These are phyloP conservation scores for Poteriospumella lacustris DNA, from an alignment of 108 stramenopile genomes.

Conservation along the genomic window DNA sequence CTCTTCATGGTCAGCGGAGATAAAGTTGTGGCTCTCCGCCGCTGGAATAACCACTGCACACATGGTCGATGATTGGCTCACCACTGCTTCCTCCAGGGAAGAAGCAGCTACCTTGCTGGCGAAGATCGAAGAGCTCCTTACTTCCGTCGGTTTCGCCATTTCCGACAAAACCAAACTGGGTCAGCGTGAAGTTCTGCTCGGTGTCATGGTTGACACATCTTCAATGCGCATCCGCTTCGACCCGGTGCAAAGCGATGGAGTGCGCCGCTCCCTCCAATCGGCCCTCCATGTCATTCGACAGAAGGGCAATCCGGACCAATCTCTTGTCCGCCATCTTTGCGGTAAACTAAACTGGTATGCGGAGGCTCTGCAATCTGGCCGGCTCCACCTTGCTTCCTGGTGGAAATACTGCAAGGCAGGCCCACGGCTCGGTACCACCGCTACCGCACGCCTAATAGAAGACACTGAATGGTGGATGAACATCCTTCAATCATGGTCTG, in stretches of 20 bases:
- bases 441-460: neutral
- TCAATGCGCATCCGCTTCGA: neutral
- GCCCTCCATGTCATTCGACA: neutral
- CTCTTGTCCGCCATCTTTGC: neutral
- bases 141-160: neutral
- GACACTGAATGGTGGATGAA: neutral
- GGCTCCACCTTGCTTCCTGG: neutral
- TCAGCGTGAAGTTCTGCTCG: neutral
- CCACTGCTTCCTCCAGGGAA: neutral
- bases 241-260: neutral
- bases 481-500: neutral
- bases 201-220: neutral
- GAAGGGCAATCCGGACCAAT: neutral
- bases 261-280: neutral
- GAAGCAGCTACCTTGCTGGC: neutral
- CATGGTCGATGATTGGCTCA: neutral
- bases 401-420: neutral
- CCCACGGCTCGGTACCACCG: neutral
- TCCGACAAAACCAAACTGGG: neutral
- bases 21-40: neutral
- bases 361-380: neutral
- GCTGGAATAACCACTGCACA: neutral
- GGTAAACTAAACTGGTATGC: neutral
- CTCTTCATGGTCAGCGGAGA: neutral
- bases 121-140: neutral